phyloP scores from a whole-genome alignment of 805 yeast species.

The Wickerhamiella australiensis region DNA sequence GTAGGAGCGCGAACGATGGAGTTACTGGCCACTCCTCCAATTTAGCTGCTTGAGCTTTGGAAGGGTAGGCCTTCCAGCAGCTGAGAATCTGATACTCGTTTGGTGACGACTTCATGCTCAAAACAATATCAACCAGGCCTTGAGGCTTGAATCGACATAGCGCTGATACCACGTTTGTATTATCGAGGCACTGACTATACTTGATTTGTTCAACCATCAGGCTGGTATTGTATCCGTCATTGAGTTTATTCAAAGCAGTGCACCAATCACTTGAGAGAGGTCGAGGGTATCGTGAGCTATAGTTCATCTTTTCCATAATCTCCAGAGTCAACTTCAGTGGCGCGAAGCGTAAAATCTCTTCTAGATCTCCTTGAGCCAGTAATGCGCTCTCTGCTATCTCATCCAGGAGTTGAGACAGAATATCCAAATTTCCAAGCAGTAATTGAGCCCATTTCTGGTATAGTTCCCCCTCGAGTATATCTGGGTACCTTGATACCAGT shows the following conservation, averaged over 20 bases:
- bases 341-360: not conserved
- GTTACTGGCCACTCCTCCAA: not conserved
- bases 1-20: not conserved
- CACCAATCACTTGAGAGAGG: not conserved
- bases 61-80: not conserved
- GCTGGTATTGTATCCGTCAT: not conserved
- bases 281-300: not conserved
- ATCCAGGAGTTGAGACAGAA: not conserved
- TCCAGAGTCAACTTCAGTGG: not conserved
- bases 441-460: constrained; percentile 4
- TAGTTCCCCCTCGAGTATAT: not conserved
- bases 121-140: not conserved
- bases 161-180: not conserved
- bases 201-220: constrained; percentile 3
- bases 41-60: not conserved
- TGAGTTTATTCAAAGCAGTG: not conserved
- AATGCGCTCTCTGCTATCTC: not conserved
- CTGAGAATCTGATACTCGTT: not conserved
- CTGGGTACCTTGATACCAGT: not conserved
- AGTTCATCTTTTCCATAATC: not conserved
- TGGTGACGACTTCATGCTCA: not conserved
- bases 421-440: not conserved
- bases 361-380: not conserved
- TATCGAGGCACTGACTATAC: not conserved
- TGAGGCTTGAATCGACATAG: not conserved